A percentile compares a stretch with the other conserved stretches of the same genome.
phyloP scores from a whole-genome alignment of 306 rosid species.

The Lathyrus oleraceus region DNA sequence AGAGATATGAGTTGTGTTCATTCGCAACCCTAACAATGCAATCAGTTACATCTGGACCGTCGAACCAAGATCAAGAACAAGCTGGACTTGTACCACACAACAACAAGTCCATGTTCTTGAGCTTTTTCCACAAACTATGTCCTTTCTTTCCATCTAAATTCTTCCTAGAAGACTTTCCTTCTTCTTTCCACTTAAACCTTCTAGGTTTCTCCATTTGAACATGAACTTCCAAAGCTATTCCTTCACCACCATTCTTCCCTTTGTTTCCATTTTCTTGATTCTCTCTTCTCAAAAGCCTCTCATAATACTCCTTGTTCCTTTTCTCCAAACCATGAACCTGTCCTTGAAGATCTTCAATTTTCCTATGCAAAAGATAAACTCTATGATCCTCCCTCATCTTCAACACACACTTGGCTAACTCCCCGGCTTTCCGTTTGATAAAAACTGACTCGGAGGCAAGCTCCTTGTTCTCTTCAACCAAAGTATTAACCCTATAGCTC shows the following conservation, averaged over 20 bases:
- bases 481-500: conserved; percentile 55
- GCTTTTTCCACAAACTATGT: conserved; percentile 56
- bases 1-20: background rate
- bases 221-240: conserved; percentile 53
- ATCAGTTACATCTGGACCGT: background rate
- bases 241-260: conserved; percentile 38
- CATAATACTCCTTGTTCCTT: conserved; percentile 79
- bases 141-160: conserved; percentile 33
- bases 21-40: too few relatives aligned
- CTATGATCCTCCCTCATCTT: conserved; percentile 84
- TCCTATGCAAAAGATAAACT: conserved; percentile 68
- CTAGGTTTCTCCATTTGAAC: conserved; percentile 56
- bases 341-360: conserved; percentile 82
- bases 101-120: conserved; percentile 79
- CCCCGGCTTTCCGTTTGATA: conserved; percentile 71
- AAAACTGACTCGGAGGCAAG: conserved; percentile 66
- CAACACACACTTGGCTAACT: conserved; percentile 76
- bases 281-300: conserved; percentile 56
- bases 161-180: conserved; percentile 26
- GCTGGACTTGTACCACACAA: conserved; percentile 61
- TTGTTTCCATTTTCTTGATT: conserved; percentile 24
- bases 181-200: conserved; percentile 46
- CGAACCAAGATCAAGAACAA: conserved; percentile 35
- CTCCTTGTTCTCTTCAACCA: conserved; percentile 79
- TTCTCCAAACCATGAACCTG: conserved; percentile 86